phyloP scores from a whole-genome alignment of 2,329 filamentous ascomycete species.

The Thermomyces lanuginosus region DNA sequence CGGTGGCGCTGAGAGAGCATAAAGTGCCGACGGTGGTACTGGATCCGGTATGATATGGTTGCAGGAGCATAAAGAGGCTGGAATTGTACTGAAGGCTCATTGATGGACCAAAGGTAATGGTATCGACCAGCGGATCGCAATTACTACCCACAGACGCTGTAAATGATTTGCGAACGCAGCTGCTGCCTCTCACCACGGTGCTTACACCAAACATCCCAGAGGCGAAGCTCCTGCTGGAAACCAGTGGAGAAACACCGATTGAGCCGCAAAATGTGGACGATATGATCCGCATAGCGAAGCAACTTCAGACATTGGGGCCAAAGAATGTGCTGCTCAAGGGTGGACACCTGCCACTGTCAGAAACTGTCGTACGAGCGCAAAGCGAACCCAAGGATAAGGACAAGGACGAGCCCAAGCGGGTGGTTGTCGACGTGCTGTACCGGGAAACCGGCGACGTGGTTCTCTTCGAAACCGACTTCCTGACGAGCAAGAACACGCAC shows the following conservation, averaged over 20 bases:
- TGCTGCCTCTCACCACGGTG: conserved; percentile 30
- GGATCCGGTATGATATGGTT: conserved; percentile 60
- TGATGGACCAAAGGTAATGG: conserved; percentile 59
- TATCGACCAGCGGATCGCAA: conserved; percentile 37
- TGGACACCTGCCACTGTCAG: conserved; percentile 66
- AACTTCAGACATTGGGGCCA: conserved; percentile 52
- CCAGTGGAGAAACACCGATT: conserved; percentile 20
- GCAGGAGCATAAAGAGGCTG: too few relatives aligned
- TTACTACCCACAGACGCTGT: conserved; percentile 30
- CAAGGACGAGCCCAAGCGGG: conserved; percentile 44
- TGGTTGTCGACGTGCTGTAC: conserved; percentile 64
- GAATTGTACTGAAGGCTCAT: too few relatives aligned
- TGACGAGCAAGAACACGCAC: conserved; percentile 67
- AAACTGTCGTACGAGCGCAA: conserved; percentile 43
- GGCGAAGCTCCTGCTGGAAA: conserved; percentile 28
- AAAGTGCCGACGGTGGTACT: conserved; percentile 46
- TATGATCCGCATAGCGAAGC: conserved; percentile 50
- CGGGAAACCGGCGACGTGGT: conserved; percentile 32
- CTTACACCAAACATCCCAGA: conserved; percentile 36
- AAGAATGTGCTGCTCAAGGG: conserved; percentile 77
- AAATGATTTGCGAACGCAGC: conserved; percentile 20
- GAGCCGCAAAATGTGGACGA: conserved; percentile 45
- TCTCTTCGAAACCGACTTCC: conserved; percentile 53
- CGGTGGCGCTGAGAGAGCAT: conserved; percentile 44
- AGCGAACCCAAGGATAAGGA: too few relatives aligned